These are phyloP conservation scores for Aspergillus novoparasiticus DNA, from an alignment of 2,329 filamentous ascomycete species.

Conservation along the genomic window DNA sequence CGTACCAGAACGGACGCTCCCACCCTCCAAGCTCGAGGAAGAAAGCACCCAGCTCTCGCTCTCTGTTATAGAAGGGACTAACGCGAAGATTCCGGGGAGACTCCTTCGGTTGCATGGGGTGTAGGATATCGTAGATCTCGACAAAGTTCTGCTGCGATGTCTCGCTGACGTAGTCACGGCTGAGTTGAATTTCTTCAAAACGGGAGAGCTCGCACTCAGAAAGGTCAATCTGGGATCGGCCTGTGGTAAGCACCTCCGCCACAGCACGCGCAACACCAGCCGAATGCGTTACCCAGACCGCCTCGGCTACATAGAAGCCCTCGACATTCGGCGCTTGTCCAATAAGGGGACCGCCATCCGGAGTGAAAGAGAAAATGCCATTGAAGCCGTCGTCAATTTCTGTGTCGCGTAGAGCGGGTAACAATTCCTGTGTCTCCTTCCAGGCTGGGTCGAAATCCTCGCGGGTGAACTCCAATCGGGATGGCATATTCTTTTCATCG, in stretches of 20 bases:
- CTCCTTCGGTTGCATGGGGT: slow-evolving; percentile 60
- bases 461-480: slow-evolving; percentile 60
- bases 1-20: slow-evolving; percentile 67
- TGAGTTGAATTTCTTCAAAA: slow-evolving; percentile 64
- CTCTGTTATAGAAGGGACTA: slow-evolving; percentile 60
- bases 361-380: slow-evolving; percentile 67
- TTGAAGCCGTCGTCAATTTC: slow-evolving; percentile 65
- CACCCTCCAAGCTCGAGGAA: slow-evolving; percentile 63
- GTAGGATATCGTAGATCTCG: slow-evolving; percentile 66
- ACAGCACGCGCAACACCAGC: slow-evolving; percentile 64
- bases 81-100: slow-evolving; percentile 62
- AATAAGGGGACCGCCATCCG: slow-evolving; percentile 63
- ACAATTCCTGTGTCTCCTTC: slow-evolving; percentile 57
- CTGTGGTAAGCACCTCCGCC: slow-evolving; percentile 60
- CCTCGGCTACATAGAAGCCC: slow-evolving; percentile 66
- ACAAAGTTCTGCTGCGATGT: slow-evolving; percentile 64
- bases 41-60: slow-evolving; percentile 54
- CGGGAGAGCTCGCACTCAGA: slow-evolving; percentile 62
- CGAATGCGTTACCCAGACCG: slow-evolving; percentile 69
- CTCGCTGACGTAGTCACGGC: slow-evolving; percentile 57
- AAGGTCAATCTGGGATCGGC: slow-evolving; percentile 58
- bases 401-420: slow-evolving; percentile 55
- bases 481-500: slow-evolving; percentile 64
- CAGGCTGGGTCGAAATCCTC: slow-evolving; percentile 65
- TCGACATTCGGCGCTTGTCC: slow-evolving; percentile 61